phyloP scores from a whole-genome alignment of 768 basidiomycete genomes.

The Pleurotus ostreatus region DNA sequence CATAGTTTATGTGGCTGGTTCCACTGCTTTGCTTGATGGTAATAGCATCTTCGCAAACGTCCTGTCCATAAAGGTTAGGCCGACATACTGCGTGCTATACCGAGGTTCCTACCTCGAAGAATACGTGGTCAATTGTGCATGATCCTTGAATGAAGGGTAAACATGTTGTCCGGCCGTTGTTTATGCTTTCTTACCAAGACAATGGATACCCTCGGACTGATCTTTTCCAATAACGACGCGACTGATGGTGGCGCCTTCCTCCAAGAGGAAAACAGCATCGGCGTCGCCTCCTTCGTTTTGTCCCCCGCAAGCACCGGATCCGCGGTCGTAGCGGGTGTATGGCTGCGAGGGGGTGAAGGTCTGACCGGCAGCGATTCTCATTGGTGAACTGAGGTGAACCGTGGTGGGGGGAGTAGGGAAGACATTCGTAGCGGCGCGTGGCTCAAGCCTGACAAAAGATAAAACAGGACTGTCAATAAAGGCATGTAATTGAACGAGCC shows the following conservation, averaged over 20 bases:
- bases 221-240: conserved; percentile 36
- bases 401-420: conserved; percentile 32
- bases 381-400: conserved; percentile 28
- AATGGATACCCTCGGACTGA: conserved; percentile 38
- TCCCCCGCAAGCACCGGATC: conserved; percentile 32
- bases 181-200: conserved; percentile 22
- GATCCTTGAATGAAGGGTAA: conserved; percentile 14
- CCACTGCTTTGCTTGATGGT: conserved; percentile 37
- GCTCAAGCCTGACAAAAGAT: conserved; percentile 18
- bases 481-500: background rate
- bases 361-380: conserved; percentile 25
- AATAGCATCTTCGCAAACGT: conserved; percentile 35
- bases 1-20: conserved; percentile 31
- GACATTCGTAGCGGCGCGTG: conserved; percentile 29
- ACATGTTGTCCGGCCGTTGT: background rate
- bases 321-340: conserved; percentile 35
- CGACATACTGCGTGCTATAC: background rate
- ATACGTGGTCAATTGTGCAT: conserved; percentile 27
- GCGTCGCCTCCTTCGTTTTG: conserved; percentile 35
- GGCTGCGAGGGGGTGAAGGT: conserved; percentile 31
- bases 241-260: conserved; percentile 36
- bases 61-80: conserved; percentile 12
- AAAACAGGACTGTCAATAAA: background rate
- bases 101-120: conserved; percentile 21
- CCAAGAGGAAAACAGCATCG: conserved; percentile 35